Percentiles rank a stretch among this genome's conserved stretches.
Evolutionary conservation across 768 basidiomycete genomes (phyloP).

Genomic region (Trametes cingulata): DNA sequence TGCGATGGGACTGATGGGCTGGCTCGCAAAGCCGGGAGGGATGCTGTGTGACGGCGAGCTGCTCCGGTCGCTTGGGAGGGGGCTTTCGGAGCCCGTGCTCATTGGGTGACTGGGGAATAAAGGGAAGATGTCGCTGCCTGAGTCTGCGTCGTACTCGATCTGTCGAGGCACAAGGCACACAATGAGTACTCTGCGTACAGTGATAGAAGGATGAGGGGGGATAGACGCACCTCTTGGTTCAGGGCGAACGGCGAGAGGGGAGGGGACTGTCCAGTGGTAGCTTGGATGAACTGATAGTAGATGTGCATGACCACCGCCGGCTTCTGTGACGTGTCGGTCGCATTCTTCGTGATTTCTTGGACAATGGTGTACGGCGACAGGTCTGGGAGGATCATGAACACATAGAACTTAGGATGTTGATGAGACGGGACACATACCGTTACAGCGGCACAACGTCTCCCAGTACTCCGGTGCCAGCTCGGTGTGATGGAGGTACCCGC

Average conservation of each 20-base stretch:
- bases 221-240: conserved; percentile 2
- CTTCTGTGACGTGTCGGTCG: conserved; percentile 1
- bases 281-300: conserved; percentile 16
- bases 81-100: conserved; percentile 17
- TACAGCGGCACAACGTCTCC: conserved; percentile 54
- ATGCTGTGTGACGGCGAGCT: conserved; percentile 20
- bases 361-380: conserved; percentile 65
- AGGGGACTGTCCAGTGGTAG: not conserved
- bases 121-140: conserved; percentile 10
- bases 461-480: conserved; percentile 65
- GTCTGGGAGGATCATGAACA: conserved; percentile 42
- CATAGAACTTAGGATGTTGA: conserved; percentile 6
- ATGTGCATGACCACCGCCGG: conserved; percentile 2
- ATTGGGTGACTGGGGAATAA: not conserved
- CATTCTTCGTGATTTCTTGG: conserved; percentile 50
- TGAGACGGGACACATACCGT: conserved; percentile 43
- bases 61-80: conserved; percentile 19
- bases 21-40: conserved; percentile 13
- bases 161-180: not conserved
- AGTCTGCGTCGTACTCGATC: conserved; percentile 16
- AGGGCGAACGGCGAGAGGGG: conserved; percentile 18
- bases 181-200: not conserved
- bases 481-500: conserved; percentile 54
- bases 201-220: not conserved
- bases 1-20: conserved; percentile 15